Conservation (phyloP, 352 stramenopile species). For the Phytophthora rubi region DNA sequence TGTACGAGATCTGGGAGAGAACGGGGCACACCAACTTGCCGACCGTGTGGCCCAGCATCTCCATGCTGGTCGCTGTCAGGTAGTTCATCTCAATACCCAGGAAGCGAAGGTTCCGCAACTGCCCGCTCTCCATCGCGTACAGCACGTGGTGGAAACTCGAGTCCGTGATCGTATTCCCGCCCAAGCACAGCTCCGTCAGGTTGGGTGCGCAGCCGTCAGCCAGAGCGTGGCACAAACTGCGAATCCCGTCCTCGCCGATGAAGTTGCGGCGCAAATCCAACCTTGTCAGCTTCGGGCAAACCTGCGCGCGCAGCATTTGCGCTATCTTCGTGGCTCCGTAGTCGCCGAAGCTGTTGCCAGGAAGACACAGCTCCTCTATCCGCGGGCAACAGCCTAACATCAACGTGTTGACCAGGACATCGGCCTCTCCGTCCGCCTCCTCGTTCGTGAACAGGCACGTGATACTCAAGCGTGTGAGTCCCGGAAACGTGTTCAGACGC, state of each 20-base stretch:
- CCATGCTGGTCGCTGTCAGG: slow-evolving; percentile 80
- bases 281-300: slow-evolving; percentile 78
- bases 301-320: slow-evolving; percentile 81
- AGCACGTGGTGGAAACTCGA: slow-evolving; percentile 86
- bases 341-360: slow-evolving; percentile 87
- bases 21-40: slow-evolving; percentile 80
- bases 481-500: slow-evolving; percentile 57
- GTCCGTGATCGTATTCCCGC: slow-evolving; percentile 85
- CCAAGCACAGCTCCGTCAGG: slow-evolving; percentile 79
- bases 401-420: slow-evolving; percentile 83
- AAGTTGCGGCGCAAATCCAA: slow-evolving; percentile 87
- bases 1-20: slow-evolving; percentile 89
- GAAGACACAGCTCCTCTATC: slow-evolving; percentile 80
- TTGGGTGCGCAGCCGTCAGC: slow-evolving; percentile 72
- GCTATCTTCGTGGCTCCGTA: slow-evolving; percentile 83
- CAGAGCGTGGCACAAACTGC: slow-evolving; percentile 73
- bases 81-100: slow-evolving; percentile 90
- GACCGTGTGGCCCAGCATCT: slow-evolving; percentile 85
- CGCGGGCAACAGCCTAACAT: slow-evolving; percentile 80
- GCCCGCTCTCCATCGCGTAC: slow-evolving; percentile 80
- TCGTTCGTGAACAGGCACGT: slow-evolving; percentile 90
- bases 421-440: slow-evolving; percentile 81
- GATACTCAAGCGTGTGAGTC: slow-evolving; percentile 65
- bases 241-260: slow-evolving; percentile 81
- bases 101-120: slow-evolving; percentile 69